Conservation (phyloP, 768 basidiomycete genomes). For the Dentipellis sp. region DNA sequence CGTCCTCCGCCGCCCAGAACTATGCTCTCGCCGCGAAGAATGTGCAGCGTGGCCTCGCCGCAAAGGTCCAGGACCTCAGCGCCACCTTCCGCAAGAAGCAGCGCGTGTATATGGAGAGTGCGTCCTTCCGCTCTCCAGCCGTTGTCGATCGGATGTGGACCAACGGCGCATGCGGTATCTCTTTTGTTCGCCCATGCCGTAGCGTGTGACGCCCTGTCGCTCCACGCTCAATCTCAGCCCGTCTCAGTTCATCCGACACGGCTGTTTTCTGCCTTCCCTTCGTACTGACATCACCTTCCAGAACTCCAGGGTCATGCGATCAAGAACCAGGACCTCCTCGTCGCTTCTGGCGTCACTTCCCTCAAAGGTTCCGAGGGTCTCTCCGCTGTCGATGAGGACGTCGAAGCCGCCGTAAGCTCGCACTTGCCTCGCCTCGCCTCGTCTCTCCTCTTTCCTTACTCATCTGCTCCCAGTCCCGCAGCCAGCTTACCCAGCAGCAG, state of each 20-base stretch:
- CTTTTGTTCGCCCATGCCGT: slow-evolving; percentile 2
- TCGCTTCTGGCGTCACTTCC: slow-evolving; percentile 81
- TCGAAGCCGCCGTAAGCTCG: slow-evolving; percentile 64
- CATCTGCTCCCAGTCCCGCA: slow-evolving; percentile 26
- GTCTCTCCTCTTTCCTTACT: neutral
- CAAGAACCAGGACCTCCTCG: slow-evolving; percentile 90
- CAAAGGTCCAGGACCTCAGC: slow-evolving; percentile 89
- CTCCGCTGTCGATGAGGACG: slow-evolving; percentile 84
- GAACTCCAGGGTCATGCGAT: slow-evolving; percentile 96
- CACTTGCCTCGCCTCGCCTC: neutral
- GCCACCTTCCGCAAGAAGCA: slow-evolving; percentile 95
- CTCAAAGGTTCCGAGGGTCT: slow-evolving; percentile 76
- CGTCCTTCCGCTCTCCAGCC: slow-evolving; percentile 27
- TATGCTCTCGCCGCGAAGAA: slow-evolving; percentile 76
- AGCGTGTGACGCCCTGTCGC: slow-evolving; percentile 2
- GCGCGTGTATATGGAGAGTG: slow-evolving; percentile 96
- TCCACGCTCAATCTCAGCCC: too few relatives aligned
- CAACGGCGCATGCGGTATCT: too few relatives aligned
- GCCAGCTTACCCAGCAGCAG: slow-evolving; percentile 20
- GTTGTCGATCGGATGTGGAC: too few relatives aligned
- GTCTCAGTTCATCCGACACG: too few relatives aligned
- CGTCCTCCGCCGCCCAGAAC: slow-evolving; percentile 32
- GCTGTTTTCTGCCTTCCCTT: slow-evolving; percentile 2
- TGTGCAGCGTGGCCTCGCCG: slow-evolving; percentile 92
- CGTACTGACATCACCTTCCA: slow-evolving; percentile 21